Conservation (phyloP, 1,284 basidiomycete species). For the Heterobasidion irregulare region DNA sequence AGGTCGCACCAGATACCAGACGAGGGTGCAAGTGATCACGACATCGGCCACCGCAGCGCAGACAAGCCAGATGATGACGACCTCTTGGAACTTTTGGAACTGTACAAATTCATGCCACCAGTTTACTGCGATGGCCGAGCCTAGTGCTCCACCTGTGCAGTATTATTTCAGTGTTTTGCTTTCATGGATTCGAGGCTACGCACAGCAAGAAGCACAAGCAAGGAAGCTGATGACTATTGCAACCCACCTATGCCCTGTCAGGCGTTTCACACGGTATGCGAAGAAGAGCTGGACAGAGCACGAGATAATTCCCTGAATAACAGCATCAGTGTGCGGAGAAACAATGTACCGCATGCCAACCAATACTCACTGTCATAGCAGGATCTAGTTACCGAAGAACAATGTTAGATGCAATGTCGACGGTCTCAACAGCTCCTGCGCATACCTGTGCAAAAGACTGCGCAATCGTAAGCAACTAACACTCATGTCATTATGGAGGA, state of each 20-base stretch:
- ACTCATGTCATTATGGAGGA: neutral
- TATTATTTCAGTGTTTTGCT: neutral
- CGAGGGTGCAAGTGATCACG: conserved; percentile 20
- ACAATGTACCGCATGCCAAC: no score
- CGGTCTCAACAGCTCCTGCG: no score
- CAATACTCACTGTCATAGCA: no score
- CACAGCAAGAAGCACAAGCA: conserved; percentile 9
- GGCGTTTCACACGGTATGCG: conserved; percentile 24
- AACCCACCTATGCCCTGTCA: conserved; percentile 14
- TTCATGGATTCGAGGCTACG: neutral
- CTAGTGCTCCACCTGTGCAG: conserved; percentile 21
- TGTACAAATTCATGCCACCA: conserved; percentile 24
- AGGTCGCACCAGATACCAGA: conserved; percentile 21
- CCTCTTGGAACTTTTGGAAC: conserved; percentile 27
- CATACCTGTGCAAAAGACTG: neutral
- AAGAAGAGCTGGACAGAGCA: conserved; percentile 27
- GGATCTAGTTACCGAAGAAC: neutral
- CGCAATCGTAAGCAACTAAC: neutral
- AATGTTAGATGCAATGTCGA: neutral
- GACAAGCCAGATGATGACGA: conserved; percentile 28
- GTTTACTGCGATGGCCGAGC: conserved; percentile 25
- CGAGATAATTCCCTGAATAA: conserved; percentile 16
- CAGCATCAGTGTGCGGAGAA: neutral
- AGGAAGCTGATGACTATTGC: conserved; percentile 12
- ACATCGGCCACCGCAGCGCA: conserved; percentile 24